Conservation (phyloP, 805 yeast species). For the Metschnikowia gelsemii region DNA sequence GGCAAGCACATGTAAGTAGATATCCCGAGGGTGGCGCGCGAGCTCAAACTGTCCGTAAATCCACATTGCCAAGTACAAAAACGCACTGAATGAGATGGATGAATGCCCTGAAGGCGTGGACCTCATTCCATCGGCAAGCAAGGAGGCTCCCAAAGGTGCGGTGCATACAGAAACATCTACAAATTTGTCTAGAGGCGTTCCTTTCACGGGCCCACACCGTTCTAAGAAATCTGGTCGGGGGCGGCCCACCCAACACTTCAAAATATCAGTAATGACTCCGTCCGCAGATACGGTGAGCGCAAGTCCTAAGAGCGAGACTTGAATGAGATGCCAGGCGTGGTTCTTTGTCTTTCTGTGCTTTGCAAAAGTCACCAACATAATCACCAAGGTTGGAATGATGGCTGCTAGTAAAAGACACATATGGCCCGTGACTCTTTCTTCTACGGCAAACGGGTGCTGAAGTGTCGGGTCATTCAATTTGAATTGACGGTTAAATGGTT, state of each 20-base stretch:
- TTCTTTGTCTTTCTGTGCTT: conserved; percentile 14
- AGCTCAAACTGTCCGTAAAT: conserved; percentile 41
- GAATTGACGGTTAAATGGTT: conserved; percentile 39
- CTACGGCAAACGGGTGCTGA: conserved; percentile 35
- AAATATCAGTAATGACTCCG: conserved; percentile 37
- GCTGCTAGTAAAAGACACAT: conserved; percentile 30
- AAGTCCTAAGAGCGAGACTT: conserved; percentile 33
- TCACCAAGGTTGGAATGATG: conserved; percentile 26
- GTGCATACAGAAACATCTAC: conserved; percentile 27
- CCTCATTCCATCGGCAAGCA: conserved; percentile 51
- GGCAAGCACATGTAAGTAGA: conserved; percentile 15
- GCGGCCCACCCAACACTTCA: conserved; percentile 35
- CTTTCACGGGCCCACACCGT: conserved; percentile 16
- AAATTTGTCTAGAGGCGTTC: conserved; percentile 17
- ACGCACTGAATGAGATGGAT: conserved; percentile 51
- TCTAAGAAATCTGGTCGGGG: conserved; percentile 23
- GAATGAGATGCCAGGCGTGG: conserved; percentile 26
- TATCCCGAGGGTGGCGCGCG: conserved; percentile 10
- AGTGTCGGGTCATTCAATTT: conserved; percentile 31
- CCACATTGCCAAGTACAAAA: conserved; percentile 49
- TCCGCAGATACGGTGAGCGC: conserved; percentile 28
- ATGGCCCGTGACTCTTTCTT: conserved; percentile 31
- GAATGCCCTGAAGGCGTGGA: conserved; percentile 61
- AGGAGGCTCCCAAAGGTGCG: conserved; percentile 24
- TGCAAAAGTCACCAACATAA: conserved; percentile 15